phyloP scores from a whole-genome alignment of 768 basidiomycete species.

The Favolaschia claudopus region DNA sequence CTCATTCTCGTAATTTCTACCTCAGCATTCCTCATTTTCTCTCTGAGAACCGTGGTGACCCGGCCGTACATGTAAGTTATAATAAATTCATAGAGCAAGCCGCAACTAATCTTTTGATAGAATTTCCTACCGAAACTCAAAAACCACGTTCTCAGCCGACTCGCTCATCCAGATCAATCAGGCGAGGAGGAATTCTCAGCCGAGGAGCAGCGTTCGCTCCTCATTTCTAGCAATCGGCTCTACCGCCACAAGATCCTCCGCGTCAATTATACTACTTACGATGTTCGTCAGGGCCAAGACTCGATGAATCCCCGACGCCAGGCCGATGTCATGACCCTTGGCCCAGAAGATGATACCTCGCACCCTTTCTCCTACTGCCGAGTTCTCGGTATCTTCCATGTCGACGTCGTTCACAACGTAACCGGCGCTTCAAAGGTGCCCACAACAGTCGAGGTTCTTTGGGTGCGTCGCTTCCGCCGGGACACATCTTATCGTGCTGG shows the following conservation, averaged over 20 bases:
- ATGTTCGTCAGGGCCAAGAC: slow-evolving; percentile 47
- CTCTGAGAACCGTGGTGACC: not conserved
- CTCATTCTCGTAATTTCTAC: slow-evolving; percentile 4
- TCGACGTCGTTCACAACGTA: not conserved
- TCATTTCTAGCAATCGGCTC: slow-evolving; percentile 32
- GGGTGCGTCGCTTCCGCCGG: no score
- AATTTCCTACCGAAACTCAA: slow-evolving; percentile 36
- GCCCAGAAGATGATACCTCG: not conserved
- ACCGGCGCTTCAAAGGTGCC: no score
- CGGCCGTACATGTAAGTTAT: not conserved
- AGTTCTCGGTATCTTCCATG: not conserved
- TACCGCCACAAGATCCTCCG: slow-evolving; percentile 41
- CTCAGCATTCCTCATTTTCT: not conserved
- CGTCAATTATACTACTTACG: slow-evolving; percentile 51
- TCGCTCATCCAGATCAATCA: slow-evolving; percentile 22
- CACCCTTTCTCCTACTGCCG: no score
- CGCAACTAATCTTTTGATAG: slow-evolving; percentile 17
- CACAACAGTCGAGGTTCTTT: no score
- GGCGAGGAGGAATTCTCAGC: slow-evolving; percentile 27
- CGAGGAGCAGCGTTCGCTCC: slow-evolving; percentile 19
- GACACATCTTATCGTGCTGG: no score
- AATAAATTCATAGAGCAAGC: no score
- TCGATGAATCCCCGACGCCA: slow-evolving; percentile 40
- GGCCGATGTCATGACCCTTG: slow-evolving; percentile 38
- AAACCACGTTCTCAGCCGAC: slow-evolving; percentile 36